phyloP scores from a whole-genome alignment of 805 yeast species.

The Candida maesae region DNA sequence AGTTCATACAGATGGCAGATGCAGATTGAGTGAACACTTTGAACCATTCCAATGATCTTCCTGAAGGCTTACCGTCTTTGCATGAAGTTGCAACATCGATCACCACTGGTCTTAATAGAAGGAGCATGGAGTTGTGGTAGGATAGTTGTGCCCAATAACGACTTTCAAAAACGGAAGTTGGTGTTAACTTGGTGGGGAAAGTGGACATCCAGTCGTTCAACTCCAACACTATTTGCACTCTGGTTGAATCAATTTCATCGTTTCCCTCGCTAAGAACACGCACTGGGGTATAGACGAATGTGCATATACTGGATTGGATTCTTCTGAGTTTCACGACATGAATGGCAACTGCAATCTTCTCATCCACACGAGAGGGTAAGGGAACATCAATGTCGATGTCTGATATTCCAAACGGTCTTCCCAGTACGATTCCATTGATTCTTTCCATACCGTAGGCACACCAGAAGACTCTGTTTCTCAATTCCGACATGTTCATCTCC shows the following conservation, averaged over 20 bases:
- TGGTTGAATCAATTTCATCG: slow-evolving; percentile 19
- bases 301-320: slow-evolving; percentile 32
- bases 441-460: slow-evolving; percentile 35
- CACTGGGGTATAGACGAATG: slow-evolving; percentile 31
- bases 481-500: slow-evolving; percentile 9
- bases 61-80: slow-evolving; percentile 13
- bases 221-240: slow-evolving; percentile 30
- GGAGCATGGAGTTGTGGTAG: slow-evolving; percentile 32
- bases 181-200: slow-evolving; percentile 27
- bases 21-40: slow-evolving; percentile 31
- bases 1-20: slow-evolving; percentile 29
- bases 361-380: slow-evolving; percentile 9
- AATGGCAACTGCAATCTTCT: slow-evolving; percentile 21
- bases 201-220: slow-evolving; percentile 32
- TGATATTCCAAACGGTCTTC: slow-evolving; percentile 35
- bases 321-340: slow-evolving; percentile 32
- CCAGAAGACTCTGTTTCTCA: slow-evolving; percentile 33
- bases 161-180: slow-evolving; percentile 30
- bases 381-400: slow-evolving; percentile 34
- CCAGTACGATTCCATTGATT: slow-evolving; percentile 32
- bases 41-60: slow-evolving; percentile 30
- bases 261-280: slow-evolving; percentile 23
- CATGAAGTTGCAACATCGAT: slow-evolving; percentile 21
- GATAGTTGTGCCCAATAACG: slow-evolving; percentile 32
- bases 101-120: slow-evolving; percentile 30